These are phyloP conservation scores for Hypoxylon fragiforme DNA, from an alignment of 495 filamentous ascomycete genomes.

Conservation along the genomic window DNA sequence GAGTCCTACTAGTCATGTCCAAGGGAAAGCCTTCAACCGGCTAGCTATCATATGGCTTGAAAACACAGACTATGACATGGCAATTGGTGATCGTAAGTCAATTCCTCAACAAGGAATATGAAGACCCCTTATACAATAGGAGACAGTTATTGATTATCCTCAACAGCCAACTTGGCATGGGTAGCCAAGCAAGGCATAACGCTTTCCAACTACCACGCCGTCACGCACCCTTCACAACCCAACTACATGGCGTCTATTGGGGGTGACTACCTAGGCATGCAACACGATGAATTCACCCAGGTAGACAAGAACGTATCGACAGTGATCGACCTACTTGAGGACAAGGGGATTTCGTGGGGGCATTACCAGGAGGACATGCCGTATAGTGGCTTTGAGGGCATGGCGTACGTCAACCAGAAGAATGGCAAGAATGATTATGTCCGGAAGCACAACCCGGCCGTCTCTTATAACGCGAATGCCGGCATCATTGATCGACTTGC, in stretches of 20 bases:
- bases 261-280: conserved; percentile 71
- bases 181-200: conserved; percentile 65
- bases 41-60: conserved; percentile 73
- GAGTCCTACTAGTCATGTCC: conserved; percentile 62
- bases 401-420: conserved; percentile 55
- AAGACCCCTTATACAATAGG: background rate
- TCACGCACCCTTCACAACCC: conserved; percentile 70
- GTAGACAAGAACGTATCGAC: conserved; percentile 66
- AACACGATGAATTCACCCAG: conserved; percentile 62
- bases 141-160: conserved; percentile 4
- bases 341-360: conserved; percentile 67
- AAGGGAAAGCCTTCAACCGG: conserved; percentile 67
- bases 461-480: conserved; percentile 63
- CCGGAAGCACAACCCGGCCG: conserved; percentile 74
- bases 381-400: conserved; percentile 66
- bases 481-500: conserved; percentile 56
- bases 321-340: conserved; percentile 70
- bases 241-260: conserved; percentile 69
- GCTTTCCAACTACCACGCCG: conserved; percentile 64
- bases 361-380: conserved; percentile 72
- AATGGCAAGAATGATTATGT: conserved; percentile 65
- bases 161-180: conserved; percentile 44
- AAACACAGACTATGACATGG: conserved; percentile 63
- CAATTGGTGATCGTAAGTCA: conserved; percentile 38
- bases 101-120: background rate